Percentiles rank a stretch among this genome's conserved stretches.
Evolutionary conservation across 1,284 basidiomycete genomes (phyloP).

Genomic region (Rhodotorula sp.): DNA sequence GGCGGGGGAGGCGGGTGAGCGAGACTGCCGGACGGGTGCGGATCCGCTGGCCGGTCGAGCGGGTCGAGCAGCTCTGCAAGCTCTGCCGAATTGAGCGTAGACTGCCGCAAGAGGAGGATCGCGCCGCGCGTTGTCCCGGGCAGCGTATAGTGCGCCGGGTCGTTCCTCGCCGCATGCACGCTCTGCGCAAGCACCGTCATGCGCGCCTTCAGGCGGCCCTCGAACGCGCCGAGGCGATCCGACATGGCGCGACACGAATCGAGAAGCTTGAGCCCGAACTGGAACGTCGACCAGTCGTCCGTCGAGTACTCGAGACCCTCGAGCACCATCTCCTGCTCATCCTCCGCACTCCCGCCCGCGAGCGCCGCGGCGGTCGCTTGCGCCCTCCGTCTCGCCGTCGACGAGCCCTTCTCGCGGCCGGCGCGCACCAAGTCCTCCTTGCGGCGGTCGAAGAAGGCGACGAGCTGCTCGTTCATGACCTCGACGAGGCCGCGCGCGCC

Average conservation of each 20-base stretch:
- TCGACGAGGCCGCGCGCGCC: slow-evolving; percentile 70
- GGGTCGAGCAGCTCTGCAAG: slow-evolving; percentile 66
- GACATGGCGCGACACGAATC: slow-evolving; percentile 70
- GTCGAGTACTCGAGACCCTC: slow-evolving; percentile 77
- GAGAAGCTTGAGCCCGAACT: slow-evolving; percentile 76
- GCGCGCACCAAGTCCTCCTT: slow-evolving; percentile 55
- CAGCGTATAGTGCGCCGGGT: slow-evolving; percentile 61
- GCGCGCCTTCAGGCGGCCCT: slow-evolving; percentile 63
- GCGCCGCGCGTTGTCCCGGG: slow-evolving; percentile 69
- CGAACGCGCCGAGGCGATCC: slow-evolving; percentile 68
- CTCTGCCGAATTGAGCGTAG: slow-evolving; percentile 74
- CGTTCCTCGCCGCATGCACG: slow-evolving; percentile 61
- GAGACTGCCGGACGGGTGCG: slow-evolving; percentile 41
- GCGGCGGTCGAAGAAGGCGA: slow-evolving; percentile 62
- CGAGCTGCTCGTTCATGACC: slow-evolving; percentile 69
- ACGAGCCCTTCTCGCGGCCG: slow-evolving; percentile 34
- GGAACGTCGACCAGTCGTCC: slow-evolving; percentile 83
- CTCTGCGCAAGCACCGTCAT: slow-evolving; percentile 62
- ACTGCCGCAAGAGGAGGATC: slow-evolving; percentile 72
- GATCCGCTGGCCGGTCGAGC: slow-evolving; percentile 32
- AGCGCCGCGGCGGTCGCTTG: slow-evolving; percentile 1
- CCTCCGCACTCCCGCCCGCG: slow-evolving; percentile 31
- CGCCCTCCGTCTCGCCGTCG: slow-evolving; percentile 5
- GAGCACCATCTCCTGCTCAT: slow-evolving; percentile 61
- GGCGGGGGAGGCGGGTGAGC: slow-evolving; percentile 37